Evolutionary conservation across 2,329 filamentous ascomycete species (phyloP).

Genomic region (Monosporascus sp.): DNA sequence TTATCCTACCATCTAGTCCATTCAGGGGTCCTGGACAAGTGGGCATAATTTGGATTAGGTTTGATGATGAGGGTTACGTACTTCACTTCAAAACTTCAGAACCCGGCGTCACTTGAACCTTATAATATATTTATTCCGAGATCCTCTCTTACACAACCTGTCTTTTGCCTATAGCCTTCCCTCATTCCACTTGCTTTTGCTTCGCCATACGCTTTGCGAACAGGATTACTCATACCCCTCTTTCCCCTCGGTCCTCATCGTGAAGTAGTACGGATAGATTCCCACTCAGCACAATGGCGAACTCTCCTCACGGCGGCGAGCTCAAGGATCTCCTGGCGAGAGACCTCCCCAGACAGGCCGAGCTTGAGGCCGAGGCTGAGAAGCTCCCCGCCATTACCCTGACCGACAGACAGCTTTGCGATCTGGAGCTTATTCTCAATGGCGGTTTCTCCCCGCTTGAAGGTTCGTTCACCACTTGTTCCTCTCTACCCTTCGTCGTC

Average conservation of each 20-base stretch:
- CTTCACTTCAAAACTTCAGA: not conserved
- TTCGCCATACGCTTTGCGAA: not conserved
- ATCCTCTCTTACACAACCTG: too few relatives aligned
- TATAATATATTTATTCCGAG: not conserved
- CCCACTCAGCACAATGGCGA: conserved; percentile 49
- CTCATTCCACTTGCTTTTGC: not conserved
- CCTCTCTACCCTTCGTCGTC: not conserved
- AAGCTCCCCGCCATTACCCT: conserved; percentile 78
- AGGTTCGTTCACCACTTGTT: conserved; percentile 52
- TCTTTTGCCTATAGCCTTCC: not conserved
- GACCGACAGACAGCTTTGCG: conserved; percentile 91
- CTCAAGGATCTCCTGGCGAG: conserved; percentile 97
- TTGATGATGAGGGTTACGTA: not conserved
- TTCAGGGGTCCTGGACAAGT: not conserved
- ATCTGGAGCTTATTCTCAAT: conserved; percentile 94
- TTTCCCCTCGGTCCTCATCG: too few relatives aligned
- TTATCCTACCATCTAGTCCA: not conserved
- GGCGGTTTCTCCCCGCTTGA: conserved; percentile 97
- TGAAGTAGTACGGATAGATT: not conserved
- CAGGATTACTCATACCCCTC: too few relatives aligned
- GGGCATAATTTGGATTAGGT: not conserved
- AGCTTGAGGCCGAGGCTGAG: conserved; percentile 83
- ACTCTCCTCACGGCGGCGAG: conserved; percentile 79
- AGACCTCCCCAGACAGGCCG: conserved; percentile 75
- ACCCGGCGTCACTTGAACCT: not conserved